Evolutionary conservation across 352 stramenopile species (phyloP).

Genomic region (Phytophthora fragariaefolia): DNA sequence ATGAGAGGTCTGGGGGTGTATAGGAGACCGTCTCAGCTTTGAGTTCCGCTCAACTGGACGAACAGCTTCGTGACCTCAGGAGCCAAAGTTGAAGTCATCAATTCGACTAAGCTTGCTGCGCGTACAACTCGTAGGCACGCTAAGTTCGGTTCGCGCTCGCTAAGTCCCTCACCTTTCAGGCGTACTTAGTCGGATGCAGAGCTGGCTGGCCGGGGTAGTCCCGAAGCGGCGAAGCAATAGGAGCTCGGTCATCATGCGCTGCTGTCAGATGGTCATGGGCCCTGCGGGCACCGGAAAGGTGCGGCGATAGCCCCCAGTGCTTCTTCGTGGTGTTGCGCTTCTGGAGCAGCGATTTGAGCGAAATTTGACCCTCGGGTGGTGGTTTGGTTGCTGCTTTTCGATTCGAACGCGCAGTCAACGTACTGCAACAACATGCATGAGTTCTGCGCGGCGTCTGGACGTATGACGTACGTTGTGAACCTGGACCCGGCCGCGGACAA

Average conservation of each 20-base stretch:
- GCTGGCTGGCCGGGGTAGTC: slow-evolving; percentile 31
- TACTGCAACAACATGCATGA: slow-evolving; percentile 96
- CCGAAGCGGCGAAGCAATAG: slow-evolving; percentile 22
- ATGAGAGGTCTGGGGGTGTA: slow-evolving; percentile 11
- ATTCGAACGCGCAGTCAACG: slow-evolving; percentile 68
- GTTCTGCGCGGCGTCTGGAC: slow-evolving; percentile 84
- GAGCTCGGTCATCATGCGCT: slow-evolving; percentile 67
- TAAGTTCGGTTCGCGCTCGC: no score
- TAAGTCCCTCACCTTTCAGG: no score
- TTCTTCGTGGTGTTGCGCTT: background rate
- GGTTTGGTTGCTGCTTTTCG: slow-evolving; percentile 17
- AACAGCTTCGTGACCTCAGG: no score
- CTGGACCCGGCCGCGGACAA: slow-evolving; percentile 95
- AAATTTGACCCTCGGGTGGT: slow-evolving; percentile 10
- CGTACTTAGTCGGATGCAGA: slow-evolving; percentile 10
- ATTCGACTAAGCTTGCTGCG: no score
- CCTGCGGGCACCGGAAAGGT: slow-evolving; percentile 93
- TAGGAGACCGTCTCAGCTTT: slow-evolving; percentile 2
- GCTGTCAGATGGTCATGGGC: slow-evolving; percentile 93
- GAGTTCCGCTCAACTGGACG: background rate
- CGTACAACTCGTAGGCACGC: no score
- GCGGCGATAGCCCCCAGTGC: background rate
- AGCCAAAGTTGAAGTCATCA: no score
- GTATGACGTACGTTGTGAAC: slow-evolving; percentile 96
- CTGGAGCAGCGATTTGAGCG: slow-evolving; percentile 19